Conservation (phyloP, 164 flowering plant species). For the Platanus orientalis region DNA sequence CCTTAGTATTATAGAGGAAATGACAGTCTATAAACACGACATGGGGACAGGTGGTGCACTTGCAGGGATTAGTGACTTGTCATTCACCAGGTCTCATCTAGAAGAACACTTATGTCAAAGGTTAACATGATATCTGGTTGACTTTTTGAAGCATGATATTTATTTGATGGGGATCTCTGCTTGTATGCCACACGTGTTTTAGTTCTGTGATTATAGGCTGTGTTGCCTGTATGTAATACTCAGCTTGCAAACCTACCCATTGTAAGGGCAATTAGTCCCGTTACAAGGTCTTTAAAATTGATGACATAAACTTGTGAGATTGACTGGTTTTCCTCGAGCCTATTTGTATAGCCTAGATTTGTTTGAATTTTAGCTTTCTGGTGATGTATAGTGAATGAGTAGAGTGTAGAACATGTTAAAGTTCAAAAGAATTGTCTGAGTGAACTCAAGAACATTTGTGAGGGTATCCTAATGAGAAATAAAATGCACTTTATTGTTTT, state of each 20-base stretch:
- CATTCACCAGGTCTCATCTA: too few species aligned
- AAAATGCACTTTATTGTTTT: neutral
- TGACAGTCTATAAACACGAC: too few species aligned
- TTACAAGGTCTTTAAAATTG: neutral
- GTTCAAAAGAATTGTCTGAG: neutral
- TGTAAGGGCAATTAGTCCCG: neutral
- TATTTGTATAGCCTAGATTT: neutral
- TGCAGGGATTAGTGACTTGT: too few species aligned
- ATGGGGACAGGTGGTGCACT: neutral
- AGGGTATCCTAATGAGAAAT: neutral
- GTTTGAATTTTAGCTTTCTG: constrained; percentile 4
- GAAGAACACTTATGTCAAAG: too few species aligned
- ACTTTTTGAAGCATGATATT: too few species aligned
- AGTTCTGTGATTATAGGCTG: too few species aligned
- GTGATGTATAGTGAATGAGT: neutral
- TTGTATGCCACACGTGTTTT: too few species aligned
- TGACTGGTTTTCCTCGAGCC: neutral
- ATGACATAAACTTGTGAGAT: neutral
- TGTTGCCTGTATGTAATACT: too few species aligned
- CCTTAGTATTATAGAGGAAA: neutral
- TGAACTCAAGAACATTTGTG: neutral
- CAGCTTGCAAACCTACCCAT: neutral
- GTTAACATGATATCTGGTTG: too few species aligned
- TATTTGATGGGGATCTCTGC: too few species aligned
- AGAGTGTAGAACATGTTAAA: neutral